phyloP scores from a whole-genome alignment of 2,329 filamentous ascomycete genomes.

The Exserohilum rostratum region DNA sequence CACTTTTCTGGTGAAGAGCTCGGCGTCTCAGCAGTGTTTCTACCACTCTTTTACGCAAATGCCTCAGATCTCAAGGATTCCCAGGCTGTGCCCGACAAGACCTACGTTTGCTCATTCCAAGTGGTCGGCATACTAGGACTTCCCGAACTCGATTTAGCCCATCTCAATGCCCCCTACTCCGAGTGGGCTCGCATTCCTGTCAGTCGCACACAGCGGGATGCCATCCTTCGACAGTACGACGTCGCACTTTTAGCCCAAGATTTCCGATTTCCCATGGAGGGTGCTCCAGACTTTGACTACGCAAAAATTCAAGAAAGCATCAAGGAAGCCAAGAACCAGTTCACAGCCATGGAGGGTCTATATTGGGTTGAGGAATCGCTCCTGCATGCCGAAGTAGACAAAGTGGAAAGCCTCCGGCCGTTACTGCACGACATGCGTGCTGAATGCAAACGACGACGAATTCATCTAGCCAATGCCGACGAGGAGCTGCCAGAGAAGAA shows the following conservation, averaged over 20 bases:
- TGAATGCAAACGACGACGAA: slow-evolving; percentile 31
- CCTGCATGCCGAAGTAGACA: slow-evolving; percentile 37
- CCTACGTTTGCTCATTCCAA: slow-evolving; percentile 49
- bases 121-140: slow-evolving; percentile 50
- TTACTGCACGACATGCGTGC: slow-evolving; percentile 40
- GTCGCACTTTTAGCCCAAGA: slow-evolving; percentile 49
- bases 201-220: slow-evolving; percentile 41
- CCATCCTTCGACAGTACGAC: slow-evolving; percentile 47
- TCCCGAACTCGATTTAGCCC: slow-evolving; percentile 46
- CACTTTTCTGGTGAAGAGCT: slow-evolving; percentile 49
- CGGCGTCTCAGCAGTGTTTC: slow-evolving; percentile 47
- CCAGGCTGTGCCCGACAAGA: slow-evolving; percentile 27
- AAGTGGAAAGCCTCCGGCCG: slow-evolving; percentile 34
- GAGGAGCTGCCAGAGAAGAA: slow-evolving; percentile 32
- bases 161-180: slow-evolving; percentile 39
- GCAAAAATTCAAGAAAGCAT: slow-evolving; percentile 44
- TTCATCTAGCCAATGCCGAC: slow-evolving; percentile 30
- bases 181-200: slow-evolving; percentile 48
- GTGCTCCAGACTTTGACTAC: slow-evolving; percentile 47
- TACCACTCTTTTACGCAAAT: slow-evolving; percentile 47
- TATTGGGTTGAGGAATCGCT: slow-evolving; percentile 46
- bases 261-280: slow-evolving; percentile 47
- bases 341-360: slow-evolving; percentile 46
- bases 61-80: slow-evolving; percentile 35
- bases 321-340: slow-evolving; percentile 45